These are phyloP conservation scores for Lycium barbarum DNA, from an alignment of 257 asterid genomes.

Conservation along the genomic window DNA sequence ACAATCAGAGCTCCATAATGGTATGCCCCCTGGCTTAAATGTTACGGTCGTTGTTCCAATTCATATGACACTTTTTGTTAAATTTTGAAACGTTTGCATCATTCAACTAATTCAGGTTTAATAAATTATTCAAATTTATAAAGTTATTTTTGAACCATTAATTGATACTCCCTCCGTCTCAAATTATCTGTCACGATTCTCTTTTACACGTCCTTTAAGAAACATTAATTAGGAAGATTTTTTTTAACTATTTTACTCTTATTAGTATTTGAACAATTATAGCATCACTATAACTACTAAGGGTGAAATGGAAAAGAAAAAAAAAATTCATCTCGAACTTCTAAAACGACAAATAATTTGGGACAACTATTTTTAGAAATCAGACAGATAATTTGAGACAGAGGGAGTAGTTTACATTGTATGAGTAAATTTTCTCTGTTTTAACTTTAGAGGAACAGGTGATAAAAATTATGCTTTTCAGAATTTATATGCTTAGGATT, in stretches of 20 bases:
- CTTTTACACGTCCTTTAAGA: no score
- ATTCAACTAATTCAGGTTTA: neutral
- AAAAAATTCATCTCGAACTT: no score
- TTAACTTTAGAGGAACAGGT: neutral
- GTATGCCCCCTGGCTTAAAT: slow-evolving; percentile 40
- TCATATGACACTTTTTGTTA: neutral
- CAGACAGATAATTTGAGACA: no score
- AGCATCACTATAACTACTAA: no score
- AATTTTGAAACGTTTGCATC: neutral
- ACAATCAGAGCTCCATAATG: slow-evolving; percentile 49
- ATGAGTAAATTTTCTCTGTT: neutral
- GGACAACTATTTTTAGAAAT: no score
- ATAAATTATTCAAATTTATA: neutral
- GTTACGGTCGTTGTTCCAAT: slow-evolving; percentile 12
- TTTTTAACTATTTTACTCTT: no score
- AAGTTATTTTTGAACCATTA: slow-evolving; percentile 3
- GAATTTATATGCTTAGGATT: neutral
- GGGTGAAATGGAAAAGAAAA: no score
- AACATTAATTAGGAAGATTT: no score
- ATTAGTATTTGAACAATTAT: no score
- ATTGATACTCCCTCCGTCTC: neutral
- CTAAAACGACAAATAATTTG: no score
- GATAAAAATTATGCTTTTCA: neutral
- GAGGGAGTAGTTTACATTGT: neutral
- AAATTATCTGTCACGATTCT: no score